phyloP scores from a whole-genome alignment of 148 eudicot species.

The Dysphania ambrosioides region DNA sequence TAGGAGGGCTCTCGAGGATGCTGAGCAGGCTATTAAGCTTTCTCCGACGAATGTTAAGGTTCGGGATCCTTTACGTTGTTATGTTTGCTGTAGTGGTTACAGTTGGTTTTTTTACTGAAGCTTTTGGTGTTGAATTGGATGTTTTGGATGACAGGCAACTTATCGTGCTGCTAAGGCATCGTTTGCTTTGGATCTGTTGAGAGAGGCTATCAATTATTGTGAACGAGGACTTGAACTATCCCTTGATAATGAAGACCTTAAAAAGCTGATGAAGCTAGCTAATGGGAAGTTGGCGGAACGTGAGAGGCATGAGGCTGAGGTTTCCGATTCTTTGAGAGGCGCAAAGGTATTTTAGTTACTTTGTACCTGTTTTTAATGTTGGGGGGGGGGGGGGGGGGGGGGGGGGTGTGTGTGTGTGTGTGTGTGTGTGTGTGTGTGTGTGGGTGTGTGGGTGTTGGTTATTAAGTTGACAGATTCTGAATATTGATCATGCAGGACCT shows the following conservation, averaged over 20 bases:
- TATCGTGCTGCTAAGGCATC: slow-evolving; percentile 95
- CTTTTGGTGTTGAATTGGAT: slow-evolving; percentile 12
- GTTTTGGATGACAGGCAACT: slow-evolving; percentile 46
- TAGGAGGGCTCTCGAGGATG: slow-evolving; percentile 84
- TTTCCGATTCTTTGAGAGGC: slow-evolving; percentile 51
- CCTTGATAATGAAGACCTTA: slow-evolving; percentile 72
- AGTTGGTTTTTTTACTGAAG: slow-evolving; percentile 1
- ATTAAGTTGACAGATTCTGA: slow-evolving; percentile 16
- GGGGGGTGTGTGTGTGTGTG: too few species aligned
- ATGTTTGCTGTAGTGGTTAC: background rate
- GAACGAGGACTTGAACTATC: slow-evolving; percentile 66
- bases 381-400: background rate
- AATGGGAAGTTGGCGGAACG: slow-evolving; percentile 44
- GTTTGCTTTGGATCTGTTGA: slow-evolving; percentile 51
- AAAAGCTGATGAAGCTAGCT: slow-evolving; percentile 56
- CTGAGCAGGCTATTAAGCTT: slow-evolving; percentile 81
- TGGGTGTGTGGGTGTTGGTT: too few species aligned
- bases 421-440: too few species aligned
- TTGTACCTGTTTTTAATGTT: background rate
- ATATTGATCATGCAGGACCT: slow-evolving; percentile 45
- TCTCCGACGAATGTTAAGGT: slow-evolving; percentile 75
- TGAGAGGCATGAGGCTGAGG: slow-evolving; percentile 60
- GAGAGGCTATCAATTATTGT: slow-evolving; percentile 68
- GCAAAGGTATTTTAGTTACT: slow-evolving; percentile 63
- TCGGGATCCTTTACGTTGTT: slow-evolving; percentile 7